Conservation (phyloP, 1,284 basidiomycete genomes). For the Boletus nobilissimus region DNA sequence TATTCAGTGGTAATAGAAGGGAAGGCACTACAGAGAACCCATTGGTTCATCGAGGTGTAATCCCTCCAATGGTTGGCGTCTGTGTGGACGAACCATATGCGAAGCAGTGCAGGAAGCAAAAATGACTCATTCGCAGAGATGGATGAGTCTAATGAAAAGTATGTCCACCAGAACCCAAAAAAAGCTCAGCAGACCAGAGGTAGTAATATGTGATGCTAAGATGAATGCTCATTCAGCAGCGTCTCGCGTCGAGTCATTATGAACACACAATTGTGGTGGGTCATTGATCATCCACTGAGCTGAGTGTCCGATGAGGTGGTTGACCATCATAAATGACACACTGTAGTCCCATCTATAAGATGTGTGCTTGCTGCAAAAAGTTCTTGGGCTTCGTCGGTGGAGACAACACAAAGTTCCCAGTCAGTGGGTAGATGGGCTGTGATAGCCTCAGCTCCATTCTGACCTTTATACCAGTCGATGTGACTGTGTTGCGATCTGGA, state of each 20-base stretch:
- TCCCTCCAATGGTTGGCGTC: slow-evolving; percentile 86
- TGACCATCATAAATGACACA: slow-evolving; percentile 41
- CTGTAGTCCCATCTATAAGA: slow-evolving; percentile 73
- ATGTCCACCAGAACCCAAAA: slow-evolving; percentile 91
- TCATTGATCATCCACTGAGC: slow-evolving; percentile 81
- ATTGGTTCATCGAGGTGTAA: slow-evolving; percentile 86
- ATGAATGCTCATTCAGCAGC: slow-evolving; percentile 14
- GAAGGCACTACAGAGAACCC: slow-evolving; percentile 78
- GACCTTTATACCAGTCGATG: slow-evolving; percentile 64
- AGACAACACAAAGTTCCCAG: slow-evolving; percentile 80
- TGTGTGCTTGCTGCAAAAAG: slow-evolving; percentile 75
- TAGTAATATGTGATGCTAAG: slow-evolving; percentile 81
- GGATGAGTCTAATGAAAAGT: slow-evolving; percentile 76
- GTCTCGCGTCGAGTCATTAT: not conserved
- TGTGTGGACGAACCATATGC: slow-evolving; percentile 79
- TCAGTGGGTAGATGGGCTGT: slow-evolving; percentile 71
- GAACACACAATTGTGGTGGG: slow-evolving; percentile 80
- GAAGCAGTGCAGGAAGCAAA: slow-evolving; percentile 74
- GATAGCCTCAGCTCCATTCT: slow-evolving; percentile 57
- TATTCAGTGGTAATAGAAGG: slow-evolving; percentile 82
- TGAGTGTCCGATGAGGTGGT: slow-evolving; percentile 9
- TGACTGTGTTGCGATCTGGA: slow-evolving; percentile 66
- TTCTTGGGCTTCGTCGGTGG: slow-evolving; percentile 69
- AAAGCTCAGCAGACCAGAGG: slow-evolving; percentile 89
- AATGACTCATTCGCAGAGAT: slow-evolving; percentile 74